Base-by-base conservation (phyloP, 148 eudicot species). In the Chenopodium berlandieri region DNA sequence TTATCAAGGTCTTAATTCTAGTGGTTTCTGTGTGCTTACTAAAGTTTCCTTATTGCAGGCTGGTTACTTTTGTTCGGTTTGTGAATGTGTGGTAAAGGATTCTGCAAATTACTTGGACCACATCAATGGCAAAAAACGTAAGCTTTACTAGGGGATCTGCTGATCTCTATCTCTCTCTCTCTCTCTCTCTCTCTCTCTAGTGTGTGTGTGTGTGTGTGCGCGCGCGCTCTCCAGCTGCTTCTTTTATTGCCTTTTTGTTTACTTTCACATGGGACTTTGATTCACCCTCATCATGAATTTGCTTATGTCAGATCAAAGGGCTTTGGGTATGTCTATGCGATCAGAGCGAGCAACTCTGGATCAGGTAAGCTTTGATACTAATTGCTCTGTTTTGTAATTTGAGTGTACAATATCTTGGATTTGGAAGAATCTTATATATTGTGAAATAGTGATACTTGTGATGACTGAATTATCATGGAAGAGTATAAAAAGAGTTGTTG, bases 261-360 rank as follows among this genome's bases (percentile, higher is more conserved):
- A 25, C 68, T 34, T 58, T 71, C 64, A 40, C 17, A 4, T 0
- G 71, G 58, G 46, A 60, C 52, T 32, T 4, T 71, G 31, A 47
- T 56, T 74, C 77, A 32, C 37, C 66, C 25, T 27, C 73, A 25
- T 73, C 34, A 44, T 71, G 34, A 23, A 32, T 72, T 64, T 77
- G 73, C 32, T 84, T 71, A 74, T 79, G 20, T 73, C 87, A 95
- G 99, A 96, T 94, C 99, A 96, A 94, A 92, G 99, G 89, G 99
- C 99, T 84, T 87, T 96, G 88, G 99, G 99, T 46, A 96, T 96
- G 99, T 96, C 99, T 47, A 96, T 96, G 99, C 90, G 99, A 85
- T 91, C 88, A 63, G 99, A 96, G 83, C 89, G 99, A 54, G 90
- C 99, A 79, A 90, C 98, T 71, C 90, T 96, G 79, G 90, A 94